Evolutionary conservation across 2,329 filamentous ascomycete genomes (phyloP).

Genomic region (Fusarium nisikadoi): DNA sequence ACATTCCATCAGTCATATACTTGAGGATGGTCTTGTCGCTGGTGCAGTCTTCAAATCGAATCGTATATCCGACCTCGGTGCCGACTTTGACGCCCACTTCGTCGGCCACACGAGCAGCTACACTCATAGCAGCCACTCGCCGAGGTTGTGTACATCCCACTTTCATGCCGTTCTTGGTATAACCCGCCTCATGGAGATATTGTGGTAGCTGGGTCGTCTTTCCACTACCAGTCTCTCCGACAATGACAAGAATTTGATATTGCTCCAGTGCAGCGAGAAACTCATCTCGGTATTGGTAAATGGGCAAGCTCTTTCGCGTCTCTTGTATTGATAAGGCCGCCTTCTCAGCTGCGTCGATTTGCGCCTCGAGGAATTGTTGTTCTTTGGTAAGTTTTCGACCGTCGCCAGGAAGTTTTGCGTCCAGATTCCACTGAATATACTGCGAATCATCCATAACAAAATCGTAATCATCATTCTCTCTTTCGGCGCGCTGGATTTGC

Average conservation of each 20-base stretch:
- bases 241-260: constrained; percentile 89
- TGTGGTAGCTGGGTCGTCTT: constrained; percentile 97
- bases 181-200: constrained; percentile 91
- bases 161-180: constrained; percentile 84
- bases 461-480: constrained; percentile 86
- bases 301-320: constrained; percentile 87
- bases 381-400: constrained; percentile 79
- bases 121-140: constrained; percentile 96
- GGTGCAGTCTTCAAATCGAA: constrained; percentile 93
- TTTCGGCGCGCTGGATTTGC: constrained; percentile 80
- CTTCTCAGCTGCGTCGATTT: constrained; percentile 88
- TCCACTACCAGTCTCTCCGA: constrained; percentile 93
- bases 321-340: constrained; percentile 91
- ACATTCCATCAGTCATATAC: constrained; percentile 98
- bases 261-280: constrained; percentile 88
- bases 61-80: constrained; percentile 92
- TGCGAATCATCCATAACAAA: constrained; percentile 93
- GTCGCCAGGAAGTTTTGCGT: constrained; percentile 77
- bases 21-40: constrained; percentile 92
- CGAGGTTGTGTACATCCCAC: constrained; percentile 94
- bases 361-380: constrained; percentile 79
- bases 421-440: constrained; percentile 85
- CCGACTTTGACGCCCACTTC: constrained; percentile 92
- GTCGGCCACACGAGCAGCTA: constrained; percentile 94
- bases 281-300: constrained; percentile 87